phyloP scores from a whole-genome alignment of 2,329 filamentous ascomycete genomes.

The Cytospora piceae region DNA sequence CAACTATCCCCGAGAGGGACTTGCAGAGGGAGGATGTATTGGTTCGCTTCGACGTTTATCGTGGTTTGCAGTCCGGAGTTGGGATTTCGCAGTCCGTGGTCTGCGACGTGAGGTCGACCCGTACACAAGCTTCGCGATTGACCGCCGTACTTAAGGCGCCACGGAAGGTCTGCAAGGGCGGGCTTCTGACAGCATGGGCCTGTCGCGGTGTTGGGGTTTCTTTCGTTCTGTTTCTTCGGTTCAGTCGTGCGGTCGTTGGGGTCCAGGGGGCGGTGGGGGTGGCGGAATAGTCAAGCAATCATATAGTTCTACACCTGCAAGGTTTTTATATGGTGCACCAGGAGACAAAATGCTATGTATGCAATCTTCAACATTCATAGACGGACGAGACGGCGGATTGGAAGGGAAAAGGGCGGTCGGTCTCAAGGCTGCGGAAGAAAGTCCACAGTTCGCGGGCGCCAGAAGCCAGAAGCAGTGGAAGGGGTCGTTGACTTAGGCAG shows the following conservation, averaged over 20 bases:
- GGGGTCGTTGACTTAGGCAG: conserved; percentile 10
- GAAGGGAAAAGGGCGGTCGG: not conserved
- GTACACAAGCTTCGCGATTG: conserved; percentile 2
- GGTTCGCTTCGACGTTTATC: conserved; percentile 11
- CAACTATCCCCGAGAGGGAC: conserved; percentile 21
- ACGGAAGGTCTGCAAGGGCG: conserved; percentile 4
- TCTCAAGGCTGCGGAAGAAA: not conserved
- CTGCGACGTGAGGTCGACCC: not conserved
- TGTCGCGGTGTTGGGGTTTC: not conserved
- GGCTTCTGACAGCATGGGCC: conserved; percentile 14
- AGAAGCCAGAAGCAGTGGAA: not conserved
- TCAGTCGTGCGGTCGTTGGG: not conserved
- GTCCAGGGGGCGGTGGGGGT: not conserved
- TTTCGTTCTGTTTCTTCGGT: not conserved
- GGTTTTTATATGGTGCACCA: not conserved
- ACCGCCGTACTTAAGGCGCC: conserved; percentile 11
- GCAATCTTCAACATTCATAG: not conserved
- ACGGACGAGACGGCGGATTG: not conserved
- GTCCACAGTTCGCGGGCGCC: not conserved
- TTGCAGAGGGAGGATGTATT: not conserved
- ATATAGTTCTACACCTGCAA: not conserved
- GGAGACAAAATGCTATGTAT: not conserved
- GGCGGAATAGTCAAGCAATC: not conserved
- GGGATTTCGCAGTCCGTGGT: not conserved
- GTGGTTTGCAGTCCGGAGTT: not conserved